Evolutionary conservation across 169 alveolate genomes (phyloP).

Genomic region (Eimeria sp.): DNA sequence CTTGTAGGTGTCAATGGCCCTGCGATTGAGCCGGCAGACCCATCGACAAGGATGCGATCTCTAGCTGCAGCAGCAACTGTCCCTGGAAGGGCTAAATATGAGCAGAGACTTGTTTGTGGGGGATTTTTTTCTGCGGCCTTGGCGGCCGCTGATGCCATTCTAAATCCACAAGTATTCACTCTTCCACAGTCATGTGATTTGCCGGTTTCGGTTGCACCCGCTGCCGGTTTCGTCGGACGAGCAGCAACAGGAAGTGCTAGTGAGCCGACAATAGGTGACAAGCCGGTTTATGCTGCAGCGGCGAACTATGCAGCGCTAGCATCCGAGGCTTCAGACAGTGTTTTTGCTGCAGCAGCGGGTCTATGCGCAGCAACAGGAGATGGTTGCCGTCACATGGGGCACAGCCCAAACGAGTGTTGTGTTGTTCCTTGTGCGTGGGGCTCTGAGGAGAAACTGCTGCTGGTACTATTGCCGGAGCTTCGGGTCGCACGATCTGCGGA

Average conservation of each 20-base stretch:
- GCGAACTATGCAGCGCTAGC: conserved; percentile 26
- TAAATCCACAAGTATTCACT: neutral
- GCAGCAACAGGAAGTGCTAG: neutral
- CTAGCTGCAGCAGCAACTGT: conserved; percentile 2
- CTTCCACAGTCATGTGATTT: neutral
- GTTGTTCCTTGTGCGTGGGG: conserved; percentile 75
- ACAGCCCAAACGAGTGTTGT: conserved; percentile 43
- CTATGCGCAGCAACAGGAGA: conserved; percentile 44
- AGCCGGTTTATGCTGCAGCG: neutral
- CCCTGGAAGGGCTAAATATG: conserved; percentile 20
- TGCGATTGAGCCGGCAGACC: conserved; percentile 7
- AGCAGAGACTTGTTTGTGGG: conserved; percentile 3
- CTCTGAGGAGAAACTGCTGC: conserved; percentile 23
- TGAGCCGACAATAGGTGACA: neutral
- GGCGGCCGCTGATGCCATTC: conserved; percentile 52
- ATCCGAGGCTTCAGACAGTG: conserved; percentile 12
- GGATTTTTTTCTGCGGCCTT: conserved; percentile 38
- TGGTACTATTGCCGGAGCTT: conserved; percentile 44
- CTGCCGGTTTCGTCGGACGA: neutral
- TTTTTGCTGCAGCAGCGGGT: conserved; percentile 73
- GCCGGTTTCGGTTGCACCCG: conserved; percentile 3
- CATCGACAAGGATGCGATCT: neutral
- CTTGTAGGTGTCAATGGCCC: neutral
- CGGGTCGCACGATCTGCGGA: conserved; percentile 56
- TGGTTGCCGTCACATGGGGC: conserved; percentile 60